Evolutionary conservation across 1,139 yeast genomes (phyloP), one percentile per base, ranked within the genome.

Genomic region (Hyphopichia burtonii): DNA sequence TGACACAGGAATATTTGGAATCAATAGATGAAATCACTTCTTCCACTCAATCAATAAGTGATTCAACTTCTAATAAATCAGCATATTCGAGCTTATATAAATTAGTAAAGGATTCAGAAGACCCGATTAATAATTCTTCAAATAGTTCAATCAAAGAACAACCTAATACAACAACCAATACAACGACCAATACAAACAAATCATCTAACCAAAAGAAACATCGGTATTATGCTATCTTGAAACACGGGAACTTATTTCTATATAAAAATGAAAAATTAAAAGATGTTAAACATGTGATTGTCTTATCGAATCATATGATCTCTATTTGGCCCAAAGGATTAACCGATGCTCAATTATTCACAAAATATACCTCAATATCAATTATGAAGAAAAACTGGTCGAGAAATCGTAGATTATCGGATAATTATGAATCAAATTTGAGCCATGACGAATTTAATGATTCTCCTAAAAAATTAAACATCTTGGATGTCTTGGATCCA

Each of bases 231-330:
- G 90, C 84, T 2, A 80, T 84, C 1, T 62, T 86, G 42, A 84
- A 85, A 50, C 96, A 90, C 54, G 96, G 97, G 0, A 90, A 90
- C 55, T 64, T 93, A 42, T 88, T 91, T 55, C 68, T 93, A 11
- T 91, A 87, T 63, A 80, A 80, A 49, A 87, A 84, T 52, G 85
- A 85, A 47, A 68, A 73, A 39, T 71, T 82, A 54, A 75, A 74
- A 44, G 84, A 84, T 53, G 83, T 89, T 16, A 80, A 81, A 50
- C 94, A 88, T 60, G 96, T 87, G 5, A 80, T 91, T 47, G 91
- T 87, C 1, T 63, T 91, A 31, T 77, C 86, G 4, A 79, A 84
- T 53, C 80, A 82, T 52, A 71, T 87, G 39, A 85, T 89, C 1
- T 69, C 86, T 0, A 65, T 90, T n/a, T 93, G 97, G 97, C 99